Percentiles rank a stretch among this genome's conserved stretches.
These are phyloP conservation scores for Takakia lepidozioides DNA, from an alignment of 225 moss, liverwort and hornwort species.

Conservation along the genomic window DNA sequence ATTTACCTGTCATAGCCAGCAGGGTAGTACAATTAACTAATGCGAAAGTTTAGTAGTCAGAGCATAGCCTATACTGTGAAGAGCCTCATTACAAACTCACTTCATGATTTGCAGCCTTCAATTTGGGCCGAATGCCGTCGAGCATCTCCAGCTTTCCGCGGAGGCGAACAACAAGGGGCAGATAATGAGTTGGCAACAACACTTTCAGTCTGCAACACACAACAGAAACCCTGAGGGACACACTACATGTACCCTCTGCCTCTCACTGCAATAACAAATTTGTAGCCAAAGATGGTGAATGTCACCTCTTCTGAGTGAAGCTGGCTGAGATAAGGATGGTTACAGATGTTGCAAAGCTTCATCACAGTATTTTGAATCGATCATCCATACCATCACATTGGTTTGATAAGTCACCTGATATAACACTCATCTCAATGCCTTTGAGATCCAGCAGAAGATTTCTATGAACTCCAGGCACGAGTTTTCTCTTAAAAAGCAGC, in stretches of 20 bases:
- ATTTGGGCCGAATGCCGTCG: slow-evolving; percentile 86
- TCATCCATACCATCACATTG: slow-evolving; percentile 47
- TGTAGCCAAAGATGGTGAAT: too few species aligned
- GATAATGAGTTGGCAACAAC: slow-evolving; percentile 83
- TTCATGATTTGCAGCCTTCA: slow-evolving; percentile 95
- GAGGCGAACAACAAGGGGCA: slow-evolving; percentile 80
- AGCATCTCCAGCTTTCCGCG: slow-evolving; percentile 99
- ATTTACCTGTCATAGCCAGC: too few species aligned
- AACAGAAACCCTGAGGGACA: not conserved
- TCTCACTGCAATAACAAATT: not conserved
- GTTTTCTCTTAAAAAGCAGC: too few species aligned
- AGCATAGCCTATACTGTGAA: too few species aligned
- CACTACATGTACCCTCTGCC: not conserved
- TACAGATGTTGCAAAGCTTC: slow-evolving; percentile 99
- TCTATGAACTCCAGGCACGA: too few species aligned
- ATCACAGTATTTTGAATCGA: slow-evolving; percentile 99
- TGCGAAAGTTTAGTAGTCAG: too few species aligned
- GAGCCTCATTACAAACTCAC: too few species aligned
- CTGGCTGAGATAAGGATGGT: slow-evolving; percentile 98
- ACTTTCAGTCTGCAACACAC: slow-evolving; percentile 67
- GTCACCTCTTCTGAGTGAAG: slow-evolving; percentile 93
- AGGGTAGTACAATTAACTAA: too few species aligned
- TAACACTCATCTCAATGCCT: not conserved
- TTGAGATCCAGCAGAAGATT: not conserved
- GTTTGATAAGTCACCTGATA: not conserved